Evolutionary conservation across 495 filamentous ascomycete species (phyloP), one percentile per base, ranked within the genome.

Genomic region (Annulohypoxylon nitens): DNA sequence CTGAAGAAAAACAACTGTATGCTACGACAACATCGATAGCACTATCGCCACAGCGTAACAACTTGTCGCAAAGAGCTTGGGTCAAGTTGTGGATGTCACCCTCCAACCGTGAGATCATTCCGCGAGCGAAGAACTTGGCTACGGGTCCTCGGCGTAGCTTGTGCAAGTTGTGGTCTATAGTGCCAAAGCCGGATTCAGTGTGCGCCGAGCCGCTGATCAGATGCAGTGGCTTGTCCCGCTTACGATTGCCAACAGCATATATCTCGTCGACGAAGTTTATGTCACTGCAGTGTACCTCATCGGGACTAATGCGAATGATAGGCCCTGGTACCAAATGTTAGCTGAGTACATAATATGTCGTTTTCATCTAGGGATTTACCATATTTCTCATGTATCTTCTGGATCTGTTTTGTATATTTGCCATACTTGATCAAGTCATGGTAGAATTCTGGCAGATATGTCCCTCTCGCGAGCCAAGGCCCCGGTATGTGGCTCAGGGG

Each of bases 391-490:
- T 89, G 87, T 83, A 88, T 83, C 11, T 79, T 71, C 50, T 81
- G 70, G 34, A 89, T 83, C 47, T 82, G 71, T 63, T 76, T 82
- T 9, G 82, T 80, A 65, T 86, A 89, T 62, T 78, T 74, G 1
- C 85, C 86, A 4, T 76, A 70, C 8, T 79, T 74, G 37, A 85
- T 68, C 14, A 86, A 69, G 58, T 88, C 85, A 57, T 85, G 84
- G 69, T 86, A 89, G 41, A 84, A 84, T 50, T 89, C 87, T 33
- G 85, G 85, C 23, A 82, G 69, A 33, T 78, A 81, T 11, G 82
- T 83, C 4, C 78, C 70, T 0, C 83, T 84, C 0, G 86, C 83
- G 4, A 88, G 73, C 73, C 80, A 84, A 0, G 85, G 84, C 0
- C 86, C 87, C 5, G 87, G 87, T 30, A 87, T 78, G 14, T 69